These are phyloP conservation scores for Adansonia rubrostipa DNA, from an alignment of 441 rosid species.

Conservation along the genomic window DNA sequence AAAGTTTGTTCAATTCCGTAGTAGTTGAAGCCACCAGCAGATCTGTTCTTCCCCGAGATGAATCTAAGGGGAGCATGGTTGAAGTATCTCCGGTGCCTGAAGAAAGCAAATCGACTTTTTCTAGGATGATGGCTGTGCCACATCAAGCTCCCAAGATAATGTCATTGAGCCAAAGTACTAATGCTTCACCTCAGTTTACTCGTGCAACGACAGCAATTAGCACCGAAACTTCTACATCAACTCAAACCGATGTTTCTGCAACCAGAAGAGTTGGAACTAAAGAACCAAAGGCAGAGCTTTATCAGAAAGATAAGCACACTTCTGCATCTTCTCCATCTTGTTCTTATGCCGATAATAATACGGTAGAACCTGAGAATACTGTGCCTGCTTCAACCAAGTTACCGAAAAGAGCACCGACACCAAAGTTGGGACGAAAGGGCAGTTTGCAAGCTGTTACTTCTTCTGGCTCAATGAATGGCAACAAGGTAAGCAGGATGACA, in stretches of 20 bases:
- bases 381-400: conserved; percentile 34
- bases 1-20: conserved; percentile 74
- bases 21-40: conserved; percentile 53
- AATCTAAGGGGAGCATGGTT: conserved; percentile 53
- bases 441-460: conserved; percentile 44
- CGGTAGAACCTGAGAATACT: conserved; percentile 34
- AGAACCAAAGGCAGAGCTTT: conserved; percentile 37
- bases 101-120: conserved; percentile 48
- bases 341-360: conserved; percentile 41
- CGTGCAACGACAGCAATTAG: conserved; percentile 31
- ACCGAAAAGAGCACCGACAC: conserved; percentile 47
- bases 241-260: conserved; percentile 38
- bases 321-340: conserved; percentile 39
- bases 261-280: conserved; percentile 41
- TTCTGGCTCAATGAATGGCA: conserved; percentile 48
- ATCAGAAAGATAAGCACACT: conserved; percentile 38
- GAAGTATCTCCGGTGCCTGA: conserved; percentile 60
- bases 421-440: conserved; percentile 47
- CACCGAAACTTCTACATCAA: conserved; percentile 20
- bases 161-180: conserved; percentile 47
- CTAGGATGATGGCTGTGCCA: conserved; percentile 44
- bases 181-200: conserved; percentile 42
- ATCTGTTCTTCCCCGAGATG: conserved; percentile 43
- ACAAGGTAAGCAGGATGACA: conserved; percentile 53
- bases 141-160: conserved; percentile 50